A percentile compares a stretch with the other conserved stretches of the same genome.
Conservation (phyloP, 2,329 filamentous ascomycete genomes). For the Fusarium sp. region DNA sequence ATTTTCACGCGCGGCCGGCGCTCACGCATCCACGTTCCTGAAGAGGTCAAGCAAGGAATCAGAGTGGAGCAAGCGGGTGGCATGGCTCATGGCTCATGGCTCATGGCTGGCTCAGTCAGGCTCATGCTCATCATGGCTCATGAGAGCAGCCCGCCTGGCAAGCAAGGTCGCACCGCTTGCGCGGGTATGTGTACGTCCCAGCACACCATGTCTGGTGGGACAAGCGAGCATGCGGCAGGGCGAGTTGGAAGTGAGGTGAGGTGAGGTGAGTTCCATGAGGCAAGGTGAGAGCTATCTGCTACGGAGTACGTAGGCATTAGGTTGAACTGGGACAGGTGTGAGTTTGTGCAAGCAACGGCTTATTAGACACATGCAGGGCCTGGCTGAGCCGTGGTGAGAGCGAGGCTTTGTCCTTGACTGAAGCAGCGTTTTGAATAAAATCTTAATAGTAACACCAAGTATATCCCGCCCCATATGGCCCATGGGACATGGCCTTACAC, state of each 20-base stretch:
- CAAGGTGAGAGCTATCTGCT: too few species aligned
- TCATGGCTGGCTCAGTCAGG: too few species aligned
- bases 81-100: conserved; percentile 40
- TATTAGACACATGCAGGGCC: not conserved
- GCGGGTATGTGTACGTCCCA: conserved; percentile 28
- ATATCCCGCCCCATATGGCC: conserved; percentile 21
- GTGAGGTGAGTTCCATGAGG: conserved; percentile 25
- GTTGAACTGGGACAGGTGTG: too few species aligned
- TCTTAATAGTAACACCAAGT: conserved; percentile 28
- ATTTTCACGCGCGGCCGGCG: conserved; percentile 37
- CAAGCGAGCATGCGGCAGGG: conserved; percentile 39
- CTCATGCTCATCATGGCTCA: conserved; percentile 30
- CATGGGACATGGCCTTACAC: conserved; percentile 35
- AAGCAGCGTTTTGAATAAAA: conserved; percentile 25
- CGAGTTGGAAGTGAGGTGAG: conserved; percentile 13
- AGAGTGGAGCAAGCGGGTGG: conserved; percentile 40
- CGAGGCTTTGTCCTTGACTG: conserved; percentile 30
- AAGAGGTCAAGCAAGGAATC: conserved; percentile 47
- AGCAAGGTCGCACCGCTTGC: conserved; percentile 39
- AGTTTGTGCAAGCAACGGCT: conserved; percentile 19
- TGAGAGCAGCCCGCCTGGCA: conserved; percentile 34
- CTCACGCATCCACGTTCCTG: conserved; percentile 45
- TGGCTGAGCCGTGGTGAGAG: conserved; percentile 12
- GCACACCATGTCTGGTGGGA: conserved; percentile 31
- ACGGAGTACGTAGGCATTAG: too few species aligned